Conservation (phyloP, 1,284 basidiomycete species). For the Marasmius tenuissimus region DNA sequence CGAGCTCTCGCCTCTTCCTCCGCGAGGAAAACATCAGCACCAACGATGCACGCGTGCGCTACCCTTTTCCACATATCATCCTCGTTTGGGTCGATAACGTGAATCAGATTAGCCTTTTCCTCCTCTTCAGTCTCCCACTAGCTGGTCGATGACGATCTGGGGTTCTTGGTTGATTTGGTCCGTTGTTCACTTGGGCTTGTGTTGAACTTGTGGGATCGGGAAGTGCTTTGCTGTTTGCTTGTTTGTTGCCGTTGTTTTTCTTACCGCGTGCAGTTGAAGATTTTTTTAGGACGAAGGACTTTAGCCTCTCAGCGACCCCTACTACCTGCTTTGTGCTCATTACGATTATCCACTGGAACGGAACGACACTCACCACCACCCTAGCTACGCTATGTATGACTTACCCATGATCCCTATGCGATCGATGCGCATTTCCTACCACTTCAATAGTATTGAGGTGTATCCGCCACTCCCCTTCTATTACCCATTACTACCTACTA, state of each 20-base stretch:
- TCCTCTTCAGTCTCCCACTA: constrained; percentile 6
- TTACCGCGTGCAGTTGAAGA: constrained; percentile 1
- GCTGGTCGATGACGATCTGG: constrained; percentile 6
- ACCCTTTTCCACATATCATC: neutral
- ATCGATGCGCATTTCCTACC: neutral
- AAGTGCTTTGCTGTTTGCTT: neutral
- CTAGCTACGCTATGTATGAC: neutral
- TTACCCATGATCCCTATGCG: neutral
- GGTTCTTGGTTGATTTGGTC: neutral
- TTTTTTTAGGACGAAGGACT: neutral
- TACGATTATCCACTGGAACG: neutral
- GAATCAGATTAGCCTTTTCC: neutral
- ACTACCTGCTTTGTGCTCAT: neutral
- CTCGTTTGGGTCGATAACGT: neutral
- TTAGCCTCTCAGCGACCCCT: neutral
- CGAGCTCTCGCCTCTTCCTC: neutral
- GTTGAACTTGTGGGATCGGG: neutral
- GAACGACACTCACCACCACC: neutral
- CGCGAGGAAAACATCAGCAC: neutral
- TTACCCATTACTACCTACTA: neutral
- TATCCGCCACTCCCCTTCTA: neutral
- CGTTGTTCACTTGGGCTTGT: neutral
- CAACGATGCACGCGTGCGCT: neutral
- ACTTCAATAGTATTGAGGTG: neutral
- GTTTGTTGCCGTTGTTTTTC: neutral